Evolutionary conservation across 345 rosid species (phyloP).

Genomic region (Atalantia buxifolia): DNA sequence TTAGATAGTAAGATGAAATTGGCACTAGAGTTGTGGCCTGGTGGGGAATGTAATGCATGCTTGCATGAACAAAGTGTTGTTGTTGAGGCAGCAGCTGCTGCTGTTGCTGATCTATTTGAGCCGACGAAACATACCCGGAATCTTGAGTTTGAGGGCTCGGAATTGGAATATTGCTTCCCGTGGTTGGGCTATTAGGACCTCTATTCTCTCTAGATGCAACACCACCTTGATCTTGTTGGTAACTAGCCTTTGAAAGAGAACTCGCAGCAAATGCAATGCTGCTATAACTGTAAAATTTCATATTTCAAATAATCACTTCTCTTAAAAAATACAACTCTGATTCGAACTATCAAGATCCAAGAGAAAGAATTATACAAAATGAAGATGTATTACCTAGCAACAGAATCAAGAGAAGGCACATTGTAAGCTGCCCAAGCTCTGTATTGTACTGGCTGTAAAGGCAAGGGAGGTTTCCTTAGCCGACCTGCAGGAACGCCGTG

Average conservation of each 20-base stretch:
- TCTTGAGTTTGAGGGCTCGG: constrained; percentile 36
- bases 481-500: constrained; percentile 34
- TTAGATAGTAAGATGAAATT: constrained; percentile 56
- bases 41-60: constrained; percentile 52
- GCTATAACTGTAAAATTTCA: constrained; percentile 37
- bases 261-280: constrained; percentile 59
- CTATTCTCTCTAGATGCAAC: constrained; percentile 27
- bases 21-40: constrained; percentile 31
- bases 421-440: constrained; percentile 33
- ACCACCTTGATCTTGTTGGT: constrained; percentile 52
- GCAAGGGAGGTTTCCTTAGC: constrained; percentile 71
- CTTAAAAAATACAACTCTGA: not conserved
- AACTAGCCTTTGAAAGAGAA: constrained; percentile 50
- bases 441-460: constrained; percentile 49
- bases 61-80: constrained; percentile 36
- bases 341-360: no score
- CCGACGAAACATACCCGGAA: constrained; percentile 12
- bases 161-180: constrained; percentile 20
- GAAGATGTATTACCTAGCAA: constrained; percentile 45
- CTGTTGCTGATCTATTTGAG: constrained; percentile 33
- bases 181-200: constrained; percentile 26
- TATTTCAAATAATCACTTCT: not conserved
- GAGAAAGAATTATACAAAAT: not conserved
- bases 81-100: constrained; percentile 41
- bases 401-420: constrained; percentile 73